Evolutionary conservation across 305 asterid genomes (phyloP).

Genomic region (Solanum hybrid): DNA sequence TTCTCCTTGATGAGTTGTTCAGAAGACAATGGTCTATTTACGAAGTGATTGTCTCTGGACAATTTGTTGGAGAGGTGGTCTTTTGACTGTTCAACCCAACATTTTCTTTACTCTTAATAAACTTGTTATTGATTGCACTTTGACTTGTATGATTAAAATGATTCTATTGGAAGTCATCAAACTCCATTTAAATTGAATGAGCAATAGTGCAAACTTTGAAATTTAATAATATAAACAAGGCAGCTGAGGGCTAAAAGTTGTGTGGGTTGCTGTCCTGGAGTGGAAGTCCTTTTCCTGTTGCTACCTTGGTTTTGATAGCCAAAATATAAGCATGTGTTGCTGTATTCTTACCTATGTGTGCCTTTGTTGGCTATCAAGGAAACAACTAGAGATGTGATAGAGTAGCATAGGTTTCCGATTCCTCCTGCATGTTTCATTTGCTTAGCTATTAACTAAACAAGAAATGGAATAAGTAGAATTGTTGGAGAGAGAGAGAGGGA

Average conservation of each 20-base stretch:
- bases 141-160: background rate
- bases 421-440: background rate
- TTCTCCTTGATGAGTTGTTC: background rate
- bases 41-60: background rate
- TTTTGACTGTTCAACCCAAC: background rate
- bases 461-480: background rate
- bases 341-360: background rate
- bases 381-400: background rate
- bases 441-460: background rate
- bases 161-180: background rate
- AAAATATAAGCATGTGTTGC: background rate
- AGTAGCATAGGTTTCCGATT: background rate
- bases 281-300: background rate
- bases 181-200: background rate
- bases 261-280: background rate
- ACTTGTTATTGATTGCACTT: background rate
- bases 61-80: background rate
- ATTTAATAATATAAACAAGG: background rate
- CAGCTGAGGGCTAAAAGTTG: background rate
- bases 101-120: background rate
- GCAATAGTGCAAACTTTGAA: background rate
- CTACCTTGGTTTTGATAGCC: background rate
- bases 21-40: background rate
- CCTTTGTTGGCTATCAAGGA: background rate
- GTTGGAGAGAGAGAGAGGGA: background rate